Conservation (phyloP, 2,329 filamentous ascomycete species). For the Aspergillus alliaceus region DNA sequence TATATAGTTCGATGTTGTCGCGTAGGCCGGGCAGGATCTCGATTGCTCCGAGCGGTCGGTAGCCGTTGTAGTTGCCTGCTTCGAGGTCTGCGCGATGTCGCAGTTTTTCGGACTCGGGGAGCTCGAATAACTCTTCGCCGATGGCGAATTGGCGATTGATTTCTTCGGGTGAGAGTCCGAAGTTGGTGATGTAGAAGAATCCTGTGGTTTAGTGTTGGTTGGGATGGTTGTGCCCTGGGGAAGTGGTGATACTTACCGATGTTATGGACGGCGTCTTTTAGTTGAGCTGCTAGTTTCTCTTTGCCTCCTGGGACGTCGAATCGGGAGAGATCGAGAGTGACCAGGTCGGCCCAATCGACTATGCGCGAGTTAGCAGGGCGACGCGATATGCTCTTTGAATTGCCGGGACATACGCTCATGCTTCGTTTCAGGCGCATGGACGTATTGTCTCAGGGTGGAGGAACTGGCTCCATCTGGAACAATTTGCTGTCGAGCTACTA, state of each 20-base stretch:
- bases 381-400: background rate
- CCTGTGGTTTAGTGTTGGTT: slow-evolving; percentile 35
- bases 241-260: slow-evolving; percentile 28
- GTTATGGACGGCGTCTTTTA: slow-evolving; percentile 52
- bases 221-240: slow-evolving; percentile 24
- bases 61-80: slow-evolving; percentile 57
- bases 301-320: slow-evolving; percentile 58
- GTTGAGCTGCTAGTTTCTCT: slow-evolving; percentile 52
- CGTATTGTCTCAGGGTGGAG: background rate
- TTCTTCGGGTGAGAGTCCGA: slow-evolving; percentile 56
- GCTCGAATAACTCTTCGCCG: slow-evolving; percentile 55
- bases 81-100: slow-evolving; percentile 54
- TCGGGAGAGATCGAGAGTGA: slow-evolving; percentile 56
- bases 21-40: background rate
- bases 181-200: slow-evolving; percentile 64
- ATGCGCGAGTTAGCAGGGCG: background rate
- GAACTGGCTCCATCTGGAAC: background rate
- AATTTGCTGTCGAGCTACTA: background rate
- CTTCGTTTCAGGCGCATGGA: background rate
- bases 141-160: slow-evolving; percentile 61
- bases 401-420: background rate
- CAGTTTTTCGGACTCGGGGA: slow-evolving; percentile 57
- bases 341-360: slow-evolving; percentile 53
- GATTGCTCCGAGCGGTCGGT: slow-evolving; percentile 36
- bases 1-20: slow-evolving; percentile 23